Conservation (phyloP, 2,329 filamentous ascomycete species). For the Neocucurbitaria cava region DNA sequence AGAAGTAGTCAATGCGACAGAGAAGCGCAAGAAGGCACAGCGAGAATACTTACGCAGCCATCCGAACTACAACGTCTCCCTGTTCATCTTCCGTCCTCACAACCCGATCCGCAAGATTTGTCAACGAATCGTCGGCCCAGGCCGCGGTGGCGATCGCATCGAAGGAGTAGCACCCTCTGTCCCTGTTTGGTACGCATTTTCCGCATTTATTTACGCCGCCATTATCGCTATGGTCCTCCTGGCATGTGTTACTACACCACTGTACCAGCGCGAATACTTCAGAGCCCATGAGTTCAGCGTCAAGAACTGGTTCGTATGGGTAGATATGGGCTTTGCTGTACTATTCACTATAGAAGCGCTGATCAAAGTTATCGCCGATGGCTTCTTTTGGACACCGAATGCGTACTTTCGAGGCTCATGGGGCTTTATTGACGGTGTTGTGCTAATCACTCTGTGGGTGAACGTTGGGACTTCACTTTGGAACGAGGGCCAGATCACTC, state of each 20-base stretch:
- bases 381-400: slow-evolving; percentile 95
- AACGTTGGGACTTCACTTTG: slow-evolving; percentile 85
- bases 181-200: slow-evolving; percentile 90
- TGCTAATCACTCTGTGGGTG: slow-evolving; percentile 92
- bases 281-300: slow-evolving; percentile 64
- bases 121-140: slow-evolving; percentile 89
- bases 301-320: slow-evolving; percentile 93
- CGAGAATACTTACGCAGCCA: slow-evolving; percentile 87
- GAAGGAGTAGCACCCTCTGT: slow-evolving; percentile 91
- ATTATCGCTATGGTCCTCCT: slow-evolving; percentile 98
- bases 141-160: slow-evolving; percentile 83
- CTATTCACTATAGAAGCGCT: slow-evolving; percentile 85
- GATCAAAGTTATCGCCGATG: slow-evolving; percentile 95
- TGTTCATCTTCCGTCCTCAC: slow-evolving; percentile 82
- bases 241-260: slow-evolving; percentile 90
- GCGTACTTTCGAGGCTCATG: slow-evolving; percentile 96
- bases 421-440: slow-evolving; percentile 93
- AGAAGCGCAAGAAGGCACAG: slow-evolving; percentile 84
- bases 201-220: slow-evolving; percentile 88
- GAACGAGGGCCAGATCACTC: slow-evolving; percentile 82
- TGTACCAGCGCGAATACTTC: slow-evolving; percentile 92
- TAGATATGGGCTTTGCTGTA: slow-evolving; percentile 85
- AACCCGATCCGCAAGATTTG: slow-evolving; percentile 83
- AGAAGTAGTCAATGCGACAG: slow-evolving; percentile 84
- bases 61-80: slow-evolving; percentile 88